Percentiles rank a stretch among this genome's conserved stretches.
phyloP scores from a whole-genome alignment of 2,329 filamentous ascomycete species.

The Rhinocladiella similis region DNA sequence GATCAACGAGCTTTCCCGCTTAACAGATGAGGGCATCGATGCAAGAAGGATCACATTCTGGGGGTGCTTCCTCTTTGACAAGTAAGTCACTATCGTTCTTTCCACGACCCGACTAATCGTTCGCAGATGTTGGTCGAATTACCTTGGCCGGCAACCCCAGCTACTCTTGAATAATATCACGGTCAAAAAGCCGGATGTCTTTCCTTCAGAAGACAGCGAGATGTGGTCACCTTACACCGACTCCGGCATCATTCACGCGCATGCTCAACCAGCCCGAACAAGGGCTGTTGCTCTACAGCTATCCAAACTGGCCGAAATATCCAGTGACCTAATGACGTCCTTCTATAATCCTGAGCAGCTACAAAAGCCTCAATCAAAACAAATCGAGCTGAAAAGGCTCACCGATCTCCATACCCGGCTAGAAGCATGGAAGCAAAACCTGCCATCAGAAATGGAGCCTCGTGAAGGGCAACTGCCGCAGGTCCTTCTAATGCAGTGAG shows the following conservation, averaged over 20 bases:
- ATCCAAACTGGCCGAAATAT: conserved; percentile 85
- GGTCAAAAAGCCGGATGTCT: conserved; percentile 86
- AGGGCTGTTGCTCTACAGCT: conserved; percentile 80
- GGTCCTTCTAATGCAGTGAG: conserved; percentile 83
- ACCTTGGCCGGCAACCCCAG: conserved; percentile 87
- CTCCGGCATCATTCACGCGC: conserved; percentile 69
- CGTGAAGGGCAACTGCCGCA: conserved; percentile 87
- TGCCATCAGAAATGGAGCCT: conserved; percentile 84
- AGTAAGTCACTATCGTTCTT: conserved; percentile 48
- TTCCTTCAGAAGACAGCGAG: conserved; percentile 82
- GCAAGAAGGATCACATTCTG: conserved; percentile 90
- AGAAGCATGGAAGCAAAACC: conserved; percentile 81
- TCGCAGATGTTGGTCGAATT: conserved; percentile 85
- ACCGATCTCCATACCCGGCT: conserved; percentile 87
- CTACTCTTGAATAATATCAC: conserved; percentile 77
- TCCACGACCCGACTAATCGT: conserved; percentile 20
- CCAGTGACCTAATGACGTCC: conserved; percentile 80
- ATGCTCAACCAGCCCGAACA: conserved; percentile 78
- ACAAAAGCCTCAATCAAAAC: conserved; percentile 67
- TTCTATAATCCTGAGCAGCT: conserved; percentile 81
- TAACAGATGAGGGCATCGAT: conserved; percentile 83
- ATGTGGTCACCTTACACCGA: conserved; percentile 89
- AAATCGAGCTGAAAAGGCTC: conserved; percentile 84
- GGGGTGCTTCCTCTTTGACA: conserved; percentile 98
- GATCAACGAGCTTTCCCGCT: conserved; percentile 59